These are phyloP conservation scores for Gracilaria domingensis DNA, from an alignment of 23 red algal genomes.

Conservation along the genomic window DNA sequence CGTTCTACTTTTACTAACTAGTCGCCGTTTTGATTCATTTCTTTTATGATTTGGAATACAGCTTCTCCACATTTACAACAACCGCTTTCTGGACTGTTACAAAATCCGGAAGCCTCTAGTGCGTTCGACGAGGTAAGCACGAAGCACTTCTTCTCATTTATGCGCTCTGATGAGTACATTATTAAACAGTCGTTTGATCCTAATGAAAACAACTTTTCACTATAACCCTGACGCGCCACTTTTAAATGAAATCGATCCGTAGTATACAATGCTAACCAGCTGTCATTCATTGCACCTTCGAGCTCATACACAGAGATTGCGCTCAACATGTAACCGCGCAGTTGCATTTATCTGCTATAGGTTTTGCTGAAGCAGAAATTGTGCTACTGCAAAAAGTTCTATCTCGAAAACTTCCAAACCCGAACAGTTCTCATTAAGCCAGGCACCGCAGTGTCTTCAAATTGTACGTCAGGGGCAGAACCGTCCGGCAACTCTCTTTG, in stretches of 20 bases:
- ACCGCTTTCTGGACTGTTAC: neutral
- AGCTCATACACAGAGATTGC: neutral
- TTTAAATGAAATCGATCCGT: neutral
- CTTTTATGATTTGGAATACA: neutral
- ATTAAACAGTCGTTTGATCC: slow-evolving; percentile 52
- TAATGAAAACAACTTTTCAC: slow-evolving; percentile 19
- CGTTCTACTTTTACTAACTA: neutral
- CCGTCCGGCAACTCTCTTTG: slow-evolving; percentile 63
- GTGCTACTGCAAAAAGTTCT: neutral
- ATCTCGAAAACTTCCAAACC: slow-evolving; percentile 69
- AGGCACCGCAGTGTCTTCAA: slow-evolving; percentile 72
- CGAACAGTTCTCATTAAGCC: slow-evolving; percentile 62
- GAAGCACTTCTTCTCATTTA: neutral
- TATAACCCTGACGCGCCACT: neutral
- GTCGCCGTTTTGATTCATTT: neutral
- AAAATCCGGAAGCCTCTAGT: neutral
- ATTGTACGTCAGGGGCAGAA: slow-evolving; percentile 58
- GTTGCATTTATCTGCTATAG: neutral
- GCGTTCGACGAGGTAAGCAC: neutral
- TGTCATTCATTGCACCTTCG: neutral
- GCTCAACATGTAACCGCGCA: neutral
- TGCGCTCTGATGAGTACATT: slow-evolving; percentile 1
- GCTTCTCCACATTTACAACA: neutral
- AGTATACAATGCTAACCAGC: neutral
- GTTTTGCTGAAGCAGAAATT: neutral